These are phyloP conservation scores for Clohesyomyces aquaticus DNA, from an alignment of 495 filamentous ascomycete genomes.

Conservation along the genomic window DNA sequence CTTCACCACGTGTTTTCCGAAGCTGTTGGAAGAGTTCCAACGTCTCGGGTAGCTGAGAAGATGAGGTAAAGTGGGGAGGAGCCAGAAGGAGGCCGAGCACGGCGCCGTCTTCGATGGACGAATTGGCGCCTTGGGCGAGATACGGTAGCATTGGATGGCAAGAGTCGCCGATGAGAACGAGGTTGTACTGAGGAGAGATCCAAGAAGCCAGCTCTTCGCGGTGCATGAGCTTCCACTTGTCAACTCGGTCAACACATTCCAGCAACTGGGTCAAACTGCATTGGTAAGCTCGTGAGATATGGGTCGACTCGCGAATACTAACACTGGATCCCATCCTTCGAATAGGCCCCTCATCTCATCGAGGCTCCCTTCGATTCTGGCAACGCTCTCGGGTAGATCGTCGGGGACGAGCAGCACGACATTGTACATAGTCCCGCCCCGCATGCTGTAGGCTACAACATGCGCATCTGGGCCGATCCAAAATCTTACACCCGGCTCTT, in stretches of 20 bases:
- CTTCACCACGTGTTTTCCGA: slow-evolving; percentile 29
- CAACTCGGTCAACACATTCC: slow-evolving; percentile 57
- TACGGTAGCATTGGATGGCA: slow-evolving; percentile 73
- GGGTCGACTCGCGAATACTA: neutral
- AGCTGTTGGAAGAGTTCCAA: slow-evolving; percentile 31
- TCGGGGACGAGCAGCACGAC: slow-evolving; percentile 73
- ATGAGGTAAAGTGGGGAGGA: slow-evolving; percentile 23
- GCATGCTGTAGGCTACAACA: slow-evolving; percentile 66
- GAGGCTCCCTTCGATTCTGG: slow-evolving; percentile 59
- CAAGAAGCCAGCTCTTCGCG: slow-evolving; percentile 59
- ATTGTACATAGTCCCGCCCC: slow-evolving; percentile 66
- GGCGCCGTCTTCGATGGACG: slow-evolving; percentile 58
- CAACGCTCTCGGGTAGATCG: slow-evolving; percentile 62
- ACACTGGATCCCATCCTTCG: slow-evolving; percentile 56
- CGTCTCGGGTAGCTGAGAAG: neutral
- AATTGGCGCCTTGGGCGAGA: slow-evolving; percentile 59
- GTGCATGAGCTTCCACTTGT: slow-evolving; percentile 72
- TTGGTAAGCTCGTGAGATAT: neutral
- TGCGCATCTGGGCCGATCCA: slow-evolving; percentile 71
- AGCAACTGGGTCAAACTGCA: slow-evolving; percentile 54
- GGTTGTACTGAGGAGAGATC: slow-evolving; percentile 57
- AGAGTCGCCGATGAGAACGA: slow-evolving; percentile 69
- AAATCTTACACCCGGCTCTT: slow-evolving; percentile 64
- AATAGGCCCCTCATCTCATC: slow-evolving; percentile 70
- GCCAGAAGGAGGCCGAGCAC: slow-evolving; percentile 54